Evolutionary conservation across 2,329 filamentous ascomycete genomes (phyloP), one percentile per base, ranked within the genome.

Genomic region (Cercospora citrullina): DNA sequence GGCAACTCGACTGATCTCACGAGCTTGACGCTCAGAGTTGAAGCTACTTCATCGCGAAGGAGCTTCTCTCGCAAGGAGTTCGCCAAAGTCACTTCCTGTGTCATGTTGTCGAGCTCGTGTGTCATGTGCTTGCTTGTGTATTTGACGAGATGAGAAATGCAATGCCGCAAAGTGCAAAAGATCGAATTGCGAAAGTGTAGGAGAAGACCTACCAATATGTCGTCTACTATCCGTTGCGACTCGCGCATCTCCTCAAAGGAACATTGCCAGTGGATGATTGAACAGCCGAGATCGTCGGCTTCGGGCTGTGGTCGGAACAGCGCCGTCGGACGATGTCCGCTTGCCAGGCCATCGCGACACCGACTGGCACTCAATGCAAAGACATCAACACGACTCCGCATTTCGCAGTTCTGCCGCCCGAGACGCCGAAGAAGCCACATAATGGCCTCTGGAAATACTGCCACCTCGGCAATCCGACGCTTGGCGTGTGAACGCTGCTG

Each of bases 1-100:
- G 77, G 75, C 18, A 80, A 74, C 63, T 81, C 79, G 57, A 77
- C 76, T 30, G 76, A 77, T 31, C 74, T 74, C 21, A 79, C 74
- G 61, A 79, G 75, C 63, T 80, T 80, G 68, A 64, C 60, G 26
- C 62, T 64, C 42, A 67, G 39, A 4, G 60, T 64, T 10, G 60
- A 67, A 18, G 65, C 65, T n/a, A 67, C 53, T 60, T 64, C 60
- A 60, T 67, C 55, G 21, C 60, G 60, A 21, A 59, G 23, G 3
- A 67, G 65, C 61, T 64, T 67, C 16, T 67, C 65, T 12, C 60
- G 65, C n/a, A 67, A 23, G 14, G 65, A 67, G 53, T 67, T 67
- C n/a, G 30, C 14, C 23, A 59, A 21, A 26, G 48, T 39, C 16
- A 60, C 16, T 48, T 23, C 14, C 30, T 65, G 63, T 39, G 63